Evolutionary conservation across 1,284 basidiomycete species (phyloP).

Genomic region (Phellinidium pouzarii): DNA sequence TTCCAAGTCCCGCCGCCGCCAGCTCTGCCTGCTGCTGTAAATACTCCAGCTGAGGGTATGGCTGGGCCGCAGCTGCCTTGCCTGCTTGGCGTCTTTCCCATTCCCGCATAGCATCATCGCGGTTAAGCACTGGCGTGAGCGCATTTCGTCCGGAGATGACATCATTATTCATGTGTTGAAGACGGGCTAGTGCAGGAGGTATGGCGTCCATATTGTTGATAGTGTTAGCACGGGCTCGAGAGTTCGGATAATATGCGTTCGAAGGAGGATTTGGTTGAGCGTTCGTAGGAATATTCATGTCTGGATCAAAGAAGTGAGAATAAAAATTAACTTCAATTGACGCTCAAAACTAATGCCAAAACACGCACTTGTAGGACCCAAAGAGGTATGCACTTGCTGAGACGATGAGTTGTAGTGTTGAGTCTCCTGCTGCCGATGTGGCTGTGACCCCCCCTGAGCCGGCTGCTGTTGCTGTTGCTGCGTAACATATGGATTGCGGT

Average conservation of each 20-base stretch:
- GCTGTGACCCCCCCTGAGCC: slow-evolving; percentile 23
- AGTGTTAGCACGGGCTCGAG: slow-evolving; percentile 78
- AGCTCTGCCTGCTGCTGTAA: slow-evolving; percentile 90
- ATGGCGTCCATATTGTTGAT: slow-evolving; percentile 87
- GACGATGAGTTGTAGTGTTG: slow-evolving; percentile 8
- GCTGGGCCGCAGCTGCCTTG: slow-evolving; percentile 55
- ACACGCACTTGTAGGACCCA: slow-evolving; percentile 7
- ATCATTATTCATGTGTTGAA: slow-evolving; percentile 86
- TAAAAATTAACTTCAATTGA: neutral
- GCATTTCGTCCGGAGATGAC: slow-evolving; percentile 76
- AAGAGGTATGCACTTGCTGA: slow-evolving; percentile 12
- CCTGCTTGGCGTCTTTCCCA: slow-evolving; percentile 81
- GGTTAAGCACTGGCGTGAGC: slow-evolving; percentile 81
- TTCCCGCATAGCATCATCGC: slow-evolving; percentile 85
- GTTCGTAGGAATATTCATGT: neutral
- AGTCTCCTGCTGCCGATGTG: slow-evolving; percentile 14
- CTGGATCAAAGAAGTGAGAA: neutral
- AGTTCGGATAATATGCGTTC: slow-evolving; percentile 62
- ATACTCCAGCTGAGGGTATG: slow-evolving; percentile 83
- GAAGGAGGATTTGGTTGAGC: slow-evolving; percentile 50
- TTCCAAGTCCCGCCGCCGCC: slow-evolving; percentile 52
- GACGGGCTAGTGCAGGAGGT: slow-evolving; percentile 82
- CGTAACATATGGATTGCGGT: slow-evolving; percentile 67
- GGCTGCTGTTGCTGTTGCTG: slow-evolving; percentile 37
- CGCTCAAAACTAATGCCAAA: slow-evolving; percentile 3